Conservation (phyloP, 2,329 filamentous ascomycete genomes). For the Aureobasidium sp. region DNA sequence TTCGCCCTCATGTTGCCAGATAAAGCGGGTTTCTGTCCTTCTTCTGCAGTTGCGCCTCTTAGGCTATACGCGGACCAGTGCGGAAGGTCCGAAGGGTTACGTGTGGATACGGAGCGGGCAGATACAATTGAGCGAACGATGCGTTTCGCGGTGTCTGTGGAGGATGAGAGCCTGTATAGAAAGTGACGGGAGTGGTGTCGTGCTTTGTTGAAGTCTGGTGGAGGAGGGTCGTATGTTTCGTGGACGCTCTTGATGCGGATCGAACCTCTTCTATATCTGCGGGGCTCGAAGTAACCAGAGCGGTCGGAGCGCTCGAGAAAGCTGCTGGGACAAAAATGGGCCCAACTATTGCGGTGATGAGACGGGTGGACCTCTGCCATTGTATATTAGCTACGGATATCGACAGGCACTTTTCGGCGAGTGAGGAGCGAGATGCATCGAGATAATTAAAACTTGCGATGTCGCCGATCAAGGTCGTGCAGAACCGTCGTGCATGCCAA, state of each 20-base stretch:
- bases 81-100: constrained; percentile 18
- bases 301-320: neutral
- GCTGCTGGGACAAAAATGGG: neutral
- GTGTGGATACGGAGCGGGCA: constrained; percentile 3
- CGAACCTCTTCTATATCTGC: constrained; percentile 1
- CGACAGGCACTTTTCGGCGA: neutral
- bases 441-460: neutral
- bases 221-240: neutral
- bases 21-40: neutral
- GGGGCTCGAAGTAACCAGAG: constrained; percentile 8
- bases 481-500: neutral
- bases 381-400: neutral
- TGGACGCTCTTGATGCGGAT: constrained; percentile 10
- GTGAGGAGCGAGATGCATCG: neutral
- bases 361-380: neutral
- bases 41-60: neutral
- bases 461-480: neutral
- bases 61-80: constrained; percentile 14
- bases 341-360: constrained; percentile 1
- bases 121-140: constrained; percentile 35
- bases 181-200: neutral
- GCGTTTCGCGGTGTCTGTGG: constrained; percentile 40
- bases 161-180: constrained; percentile 37
- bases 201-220: neutral
- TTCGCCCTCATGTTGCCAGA: constrained; percentile 26